Evolutionary conservation across 2,329 filamentous ascomycete genomes (phyloP).

Genomic region (Penicillium sp.): DNA sequence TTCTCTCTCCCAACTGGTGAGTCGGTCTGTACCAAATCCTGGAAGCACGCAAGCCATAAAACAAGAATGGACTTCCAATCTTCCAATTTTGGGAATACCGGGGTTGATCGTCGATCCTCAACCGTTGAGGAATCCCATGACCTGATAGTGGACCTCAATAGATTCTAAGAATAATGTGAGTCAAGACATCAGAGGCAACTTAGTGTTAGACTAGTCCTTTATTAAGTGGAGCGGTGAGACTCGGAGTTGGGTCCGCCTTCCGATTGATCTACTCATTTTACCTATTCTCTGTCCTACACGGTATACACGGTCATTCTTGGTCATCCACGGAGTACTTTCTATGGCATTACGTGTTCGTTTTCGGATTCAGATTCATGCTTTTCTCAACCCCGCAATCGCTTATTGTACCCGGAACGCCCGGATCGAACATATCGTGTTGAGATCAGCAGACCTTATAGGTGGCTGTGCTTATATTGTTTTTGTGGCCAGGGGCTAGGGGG

Average conservation of each 20-base stretch:
- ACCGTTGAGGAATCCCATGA: slow-evolving; percentile 18
- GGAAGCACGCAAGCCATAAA: background rate
- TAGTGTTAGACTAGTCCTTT: background rate
- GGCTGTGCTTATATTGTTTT: background rate
- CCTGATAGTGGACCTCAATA: background rate
- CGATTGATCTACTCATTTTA: slow-evolving; percentile 1
- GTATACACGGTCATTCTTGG: background rate
- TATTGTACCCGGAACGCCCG: background rate
- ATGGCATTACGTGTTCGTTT: slow-evolving; percentile 4
- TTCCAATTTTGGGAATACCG: background rate
- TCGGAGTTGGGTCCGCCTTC: slow-evolving; percentile 8
- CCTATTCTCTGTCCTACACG: slow-evolving; percentile 2
- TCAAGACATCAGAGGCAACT: background rate
- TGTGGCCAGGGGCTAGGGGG: background rate
- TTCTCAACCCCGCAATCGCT: slow-evolving; percentile 7
- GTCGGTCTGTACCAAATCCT: background rate
- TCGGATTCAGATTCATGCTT: background rate
- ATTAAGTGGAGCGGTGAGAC: slow-evolving; percentile 22
- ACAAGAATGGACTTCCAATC: background rate
- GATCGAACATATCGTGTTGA: background rate
- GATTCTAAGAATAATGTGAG: background rate
- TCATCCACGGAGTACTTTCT: no score
- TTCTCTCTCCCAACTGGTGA: background rate
- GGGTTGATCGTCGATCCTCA: slow-evolving; percentile 8
- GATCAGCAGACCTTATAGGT: slow-evolving; percentile 7